A percentile compares a stretch with the other conserved stretches of the same genome.
Conservation (phyloP, 176 grass and related monocot genomes). For the Carex parvula region DNA sequence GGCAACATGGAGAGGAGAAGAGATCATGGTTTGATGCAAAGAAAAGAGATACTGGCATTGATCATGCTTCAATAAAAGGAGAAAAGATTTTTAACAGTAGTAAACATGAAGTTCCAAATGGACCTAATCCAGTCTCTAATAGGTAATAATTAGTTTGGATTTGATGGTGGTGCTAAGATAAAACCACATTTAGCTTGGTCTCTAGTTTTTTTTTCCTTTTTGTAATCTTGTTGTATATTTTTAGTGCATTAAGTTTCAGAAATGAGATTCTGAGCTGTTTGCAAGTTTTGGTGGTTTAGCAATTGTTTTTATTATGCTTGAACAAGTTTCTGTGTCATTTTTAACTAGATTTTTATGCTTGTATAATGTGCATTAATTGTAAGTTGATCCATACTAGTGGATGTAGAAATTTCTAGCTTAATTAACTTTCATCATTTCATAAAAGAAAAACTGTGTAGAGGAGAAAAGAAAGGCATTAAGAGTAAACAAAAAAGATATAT, state of each 20-base stretch:
- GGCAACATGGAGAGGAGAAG: conserved; percentile 2
- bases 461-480: neutral
- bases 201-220: neutral
- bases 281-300: conserved; percentile 12
- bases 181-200: conserved; percentile 9
- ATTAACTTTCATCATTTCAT: neutral
- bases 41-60: neutral
- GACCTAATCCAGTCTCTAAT: conserved; percentile 31
- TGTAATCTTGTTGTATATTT: conserved; percentile 24
- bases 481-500: neutral
- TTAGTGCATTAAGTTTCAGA: conserved; percentile 8
- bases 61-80: conserved; percentile 5
- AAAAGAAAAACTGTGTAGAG: neutral
- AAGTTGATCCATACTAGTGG: neutral
- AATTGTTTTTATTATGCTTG: neutral
- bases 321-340: neutral
- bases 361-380: neutral
- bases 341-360: neutral
- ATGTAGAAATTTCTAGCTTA: neutral
- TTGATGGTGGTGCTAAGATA: neutral
- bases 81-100: conserved; percentile 16
- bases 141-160: conserved; percentile 17
- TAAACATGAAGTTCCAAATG: conserved; percentile 32
- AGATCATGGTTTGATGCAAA: conserved; percentile 10
- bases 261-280: conserved; percentile 17